phyloP scores from a whole-genome alignment of 441 rosid genomes.

The Brassica hybrid region DNA sequence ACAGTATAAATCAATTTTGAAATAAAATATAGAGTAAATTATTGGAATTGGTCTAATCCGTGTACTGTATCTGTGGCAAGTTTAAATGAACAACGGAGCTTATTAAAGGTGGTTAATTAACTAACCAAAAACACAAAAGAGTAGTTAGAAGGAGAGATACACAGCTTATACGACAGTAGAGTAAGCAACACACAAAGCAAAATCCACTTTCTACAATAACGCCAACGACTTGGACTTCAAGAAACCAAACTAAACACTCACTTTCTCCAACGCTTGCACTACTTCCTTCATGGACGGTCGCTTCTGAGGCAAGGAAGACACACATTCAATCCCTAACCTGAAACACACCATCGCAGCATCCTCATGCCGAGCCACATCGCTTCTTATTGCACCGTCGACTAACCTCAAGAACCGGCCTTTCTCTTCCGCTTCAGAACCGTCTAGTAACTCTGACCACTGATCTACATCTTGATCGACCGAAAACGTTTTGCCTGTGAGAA shows the following conservation, averaged over 20 bases:
- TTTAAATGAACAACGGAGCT: no score
- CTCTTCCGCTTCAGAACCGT: conserved; percentile 52
- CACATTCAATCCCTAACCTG: conserved; percentile 74
- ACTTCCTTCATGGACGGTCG: conserved; percentile 90
- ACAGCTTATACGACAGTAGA: background rate
- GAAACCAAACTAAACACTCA: conserved; percentile 25
- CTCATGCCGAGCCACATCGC: conserved; percentile 55
- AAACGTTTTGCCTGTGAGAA: conserved; percentile 64
- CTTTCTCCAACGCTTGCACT: conserved; percentile 65
- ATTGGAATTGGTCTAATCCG: no score
- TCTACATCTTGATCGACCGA: conserved; percentile 49
- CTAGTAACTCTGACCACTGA: conserved; percentile 45
- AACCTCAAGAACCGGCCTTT: conserved; percentile 54
- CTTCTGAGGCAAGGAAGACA: conserved; percentile 62
- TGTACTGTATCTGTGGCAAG: no score
- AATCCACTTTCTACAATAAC: background rate
- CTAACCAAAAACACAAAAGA: background rate
- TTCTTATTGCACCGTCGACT: conserved; percentile 59
- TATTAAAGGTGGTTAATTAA: no score
- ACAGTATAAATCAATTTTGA: no score
- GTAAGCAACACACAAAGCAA: conserved; percentile 25
- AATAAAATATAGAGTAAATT: no score
- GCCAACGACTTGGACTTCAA: conserved; percentile 17
- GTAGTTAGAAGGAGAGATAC: background rate
- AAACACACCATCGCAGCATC: conserved; percentile 61